A percentile compares a stretch with the other conserved stretches of the same genome.
Evolutionary conservation across 2,329 filamentous ascomycete genomes (phyloP).

Genomic region (Talaromyces sp.): DNA sequence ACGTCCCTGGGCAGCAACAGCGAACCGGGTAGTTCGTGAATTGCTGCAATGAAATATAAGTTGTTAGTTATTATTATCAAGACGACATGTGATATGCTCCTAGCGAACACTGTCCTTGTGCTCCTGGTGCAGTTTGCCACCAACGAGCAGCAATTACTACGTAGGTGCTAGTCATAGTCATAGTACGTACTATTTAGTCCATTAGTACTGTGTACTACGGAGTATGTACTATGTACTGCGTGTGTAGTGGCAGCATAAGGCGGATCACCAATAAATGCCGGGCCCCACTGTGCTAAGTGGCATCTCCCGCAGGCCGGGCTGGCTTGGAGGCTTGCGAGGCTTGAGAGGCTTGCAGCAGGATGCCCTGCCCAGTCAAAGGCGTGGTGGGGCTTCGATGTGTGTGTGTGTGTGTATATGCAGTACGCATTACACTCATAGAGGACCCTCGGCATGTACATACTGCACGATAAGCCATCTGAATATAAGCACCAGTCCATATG

Average conservation of each 20-base stretch:
- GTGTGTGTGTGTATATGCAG: too few relatives aligned
- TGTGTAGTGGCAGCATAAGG: not conserved
- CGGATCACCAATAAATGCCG: conserved; percentile 19
- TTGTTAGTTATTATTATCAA: not conserved
- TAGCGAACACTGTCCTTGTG: not conserved
- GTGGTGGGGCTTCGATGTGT: too few relatives aligned
- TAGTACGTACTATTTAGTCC: too few relatives aligned
- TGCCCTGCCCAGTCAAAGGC: not conserved
- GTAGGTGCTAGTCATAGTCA: not conserved
- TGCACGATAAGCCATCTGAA: too few relatives aligned
- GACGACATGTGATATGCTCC: not conserved
- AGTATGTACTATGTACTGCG: too few relatives aligned
- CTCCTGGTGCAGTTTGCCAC: conserved; percentile 6
- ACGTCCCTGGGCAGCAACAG: too few relatives aligned
- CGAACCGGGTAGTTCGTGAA: too few relatives aligned
- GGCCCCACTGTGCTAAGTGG: conserved; percentile 18
- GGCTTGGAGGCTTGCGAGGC: conserved; percentile 1
- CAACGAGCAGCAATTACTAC: not conserved
- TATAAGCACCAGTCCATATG: too few relatives aligned
- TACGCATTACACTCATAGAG: too few relatives aligned
- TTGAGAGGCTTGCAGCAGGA: not conserved
- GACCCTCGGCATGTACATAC: too few relatives aligned
- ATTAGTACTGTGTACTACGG: too few relatives aligned
- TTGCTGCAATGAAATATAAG: too few relatives aligned
- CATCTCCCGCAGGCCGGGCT: conserved; percentile 18